phyloP scores from a whole-genome alignment of 2,329 filamentous ascomycete genomes.

The Sarocladium brachiariae region DNA sequence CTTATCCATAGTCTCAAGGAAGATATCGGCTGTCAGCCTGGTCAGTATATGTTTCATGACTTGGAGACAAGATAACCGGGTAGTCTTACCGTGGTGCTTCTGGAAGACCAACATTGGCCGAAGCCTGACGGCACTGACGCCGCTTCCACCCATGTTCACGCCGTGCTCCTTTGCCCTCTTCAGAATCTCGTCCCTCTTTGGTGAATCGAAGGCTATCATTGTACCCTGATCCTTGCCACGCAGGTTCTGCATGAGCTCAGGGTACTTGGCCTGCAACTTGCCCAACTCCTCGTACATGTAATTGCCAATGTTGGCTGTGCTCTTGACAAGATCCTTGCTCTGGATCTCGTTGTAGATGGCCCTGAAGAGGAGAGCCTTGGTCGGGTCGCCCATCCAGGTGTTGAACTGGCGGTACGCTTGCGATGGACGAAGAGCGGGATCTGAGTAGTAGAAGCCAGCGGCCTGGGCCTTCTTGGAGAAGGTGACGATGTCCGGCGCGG shows the following conservation, averaged over 20 bases:
- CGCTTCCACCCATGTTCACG: conserved; percentile 82
- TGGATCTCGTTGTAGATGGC: conserved; percentile 79
- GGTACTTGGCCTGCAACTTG: conserved; percentile 61
- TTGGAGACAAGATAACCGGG: not conserved
- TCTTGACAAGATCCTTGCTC: conserved; percentile 63
- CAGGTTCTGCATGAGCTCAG: conserved; percentile 72
- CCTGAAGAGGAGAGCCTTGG: conserved; percentile 76
- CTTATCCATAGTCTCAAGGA: not conserved
- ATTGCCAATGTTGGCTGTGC: conserved; percentile 70
- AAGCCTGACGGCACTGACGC: conserved; percentile 67
- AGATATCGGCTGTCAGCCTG: not conserved
- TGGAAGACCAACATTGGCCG: conserved; percentile 91
- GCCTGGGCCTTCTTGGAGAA: conserved; percentile 95
- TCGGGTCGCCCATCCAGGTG: conserved; percentile 94
- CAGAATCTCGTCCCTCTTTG: conserved; percentile 71
- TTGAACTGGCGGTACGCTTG: conserved; percentile 96
- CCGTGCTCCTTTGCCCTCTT: conserved; percentile 71
- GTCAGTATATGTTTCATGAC: not conserved
- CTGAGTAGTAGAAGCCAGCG: conserved; percentile 85
- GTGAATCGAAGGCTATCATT: conserved; percentile 87
- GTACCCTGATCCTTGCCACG: conserved; percentile 84
- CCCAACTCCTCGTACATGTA: conserved; percentile 70
- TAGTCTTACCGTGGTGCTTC: conserved; percentile 61
- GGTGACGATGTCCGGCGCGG: conserved; percentile 86
- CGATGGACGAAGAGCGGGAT: conserved; percentile 74